phyloP scores from a whole-genome alignment of 176 grass and related monocot species.

The Phoenix dactylifera region DNA sequence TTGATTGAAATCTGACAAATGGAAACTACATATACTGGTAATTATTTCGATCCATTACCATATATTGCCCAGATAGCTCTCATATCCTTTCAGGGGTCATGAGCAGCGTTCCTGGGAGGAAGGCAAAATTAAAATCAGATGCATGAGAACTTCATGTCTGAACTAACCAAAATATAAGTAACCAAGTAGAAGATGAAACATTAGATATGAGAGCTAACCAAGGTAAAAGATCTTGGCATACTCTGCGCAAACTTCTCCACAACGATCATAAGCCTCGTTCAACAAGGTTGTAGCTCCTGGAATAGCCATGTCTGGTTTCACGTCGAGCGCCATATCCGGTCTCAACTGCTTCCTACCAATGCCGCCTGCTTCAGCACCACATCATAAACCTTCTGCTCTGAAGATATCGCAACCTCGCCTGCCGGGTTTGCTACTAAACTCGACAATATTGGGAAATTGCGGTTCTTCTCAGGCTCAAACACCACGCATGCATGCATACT shows the following conservation, averaged over 20 bases:
- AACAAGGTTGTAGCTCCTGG: conserved; percentile 32
- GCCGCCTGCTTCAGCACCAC: conserved; percentile 70
- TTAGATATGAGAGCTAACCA: conserved; percentile 27
- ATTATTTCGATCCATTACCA: conserved; percentile 29
- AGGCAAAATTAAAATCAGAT: not conserved
- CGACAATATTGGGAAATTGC: conserved; percentile 16
- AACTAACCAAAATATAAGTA: not conserved
- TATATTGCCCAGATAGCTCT: conserved; percentile 92
- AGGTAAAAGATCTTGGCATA: conserved; percentile 97
- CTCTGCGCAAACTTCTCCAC: conserved; percentile 80
- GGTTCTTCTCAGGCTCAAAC: conserved; percentile 25
- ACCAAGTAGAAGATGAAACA: too few relatives aligned
- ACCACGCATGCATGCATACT: conserved; percentile 23
- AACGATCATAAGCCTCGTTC: conserved; percentile 51
- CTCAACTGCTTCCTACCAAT: conserved; percentile 28
- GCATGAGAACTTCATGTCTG: not conserved
- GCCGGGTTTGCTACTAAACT: conserved; percentile 19
- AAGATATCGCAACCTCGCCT: conserved; percentile 19
- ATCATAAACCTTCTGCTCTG: conserved; percentile 70
- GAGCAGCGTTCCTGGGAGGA: conserved; percentile 60
- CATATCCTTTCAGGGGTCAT: conserved; percentile 75
- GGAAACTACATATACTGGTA: too few relatives aligned
- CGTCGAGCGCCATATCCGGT: not conserved
- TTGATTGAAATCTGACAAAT: too few relatives aligned
- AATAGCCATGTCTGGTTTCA: conserved; percentile 9